Evolutionary conservation across 192 early-diverging fungal genomes (phyloP).

Genomic region (Podila minutissima): DNA sequence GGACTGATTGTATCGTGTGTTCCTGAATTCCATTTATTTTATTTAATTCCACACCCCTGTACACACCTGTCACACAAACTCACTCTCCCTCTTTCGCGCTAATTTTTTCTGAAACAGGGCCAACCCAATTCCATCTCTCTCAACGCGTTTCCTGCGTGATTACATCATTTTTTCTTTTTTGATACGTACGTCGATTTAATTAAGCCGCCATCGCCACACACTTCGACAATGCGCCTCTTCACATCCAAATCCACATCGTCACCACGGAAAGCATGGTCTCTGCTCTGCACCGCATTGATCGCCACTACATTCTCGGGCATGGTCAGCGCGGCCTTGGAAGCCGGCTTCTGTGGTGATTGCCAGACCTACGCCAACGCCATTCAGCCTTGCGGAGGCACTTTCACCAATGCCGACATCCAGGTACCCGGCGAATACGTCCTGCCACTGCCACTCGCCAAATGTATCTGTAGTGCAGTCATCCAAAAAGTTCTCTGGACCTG

Average conservation of each 20-base stretch:
- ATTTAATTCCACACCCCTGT: neutral
- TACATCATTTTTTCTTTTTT: neutral
- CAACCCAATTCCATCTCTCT: neutral
- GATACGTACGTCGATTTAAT: neutral
- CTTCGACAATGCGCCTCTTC: neutral
- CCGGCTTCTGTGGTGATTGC: slow-evolving; percentile 45
- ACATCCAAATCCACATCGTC: neutral
- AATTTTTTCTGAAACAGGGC: slow-evolving; percentile 2
- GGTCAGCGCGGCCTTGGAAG: slow-evolving; percentile 6
- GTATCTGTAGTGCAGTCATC: slow-evolving; percentile 25
- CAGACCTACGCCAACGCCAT: slow-evolving; percentile 31
- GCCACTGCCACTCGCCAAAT: slow-evolving; percentile 16
- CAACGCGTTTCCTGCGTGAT: neutral
- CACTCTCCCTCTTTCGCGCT: neutral
- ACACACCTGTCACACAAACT: neutral
- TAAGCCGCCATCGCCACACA: neutral
- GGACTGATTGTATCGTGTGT: no score
- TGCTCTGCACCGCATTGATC: slow-evolving; percentile 13
- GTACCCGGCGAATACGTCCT: slow-evolving; percentile 24
- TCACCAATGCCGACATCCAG: slow-evolving; percentile 11
- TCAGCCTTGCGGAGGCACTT: slow-evolving; percentile 23
- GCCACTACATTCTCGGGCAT: neutral
- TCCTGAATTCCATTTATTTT: slow-evolving; percentile 1
- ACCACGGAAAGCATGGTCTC: neutral
- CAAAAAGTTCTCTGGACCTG: slow-evolving; percentile 40